Evolutionary conservation across 345 rosid genomes (phyloP).

Genomic region (Brassica nigra): DNA sequence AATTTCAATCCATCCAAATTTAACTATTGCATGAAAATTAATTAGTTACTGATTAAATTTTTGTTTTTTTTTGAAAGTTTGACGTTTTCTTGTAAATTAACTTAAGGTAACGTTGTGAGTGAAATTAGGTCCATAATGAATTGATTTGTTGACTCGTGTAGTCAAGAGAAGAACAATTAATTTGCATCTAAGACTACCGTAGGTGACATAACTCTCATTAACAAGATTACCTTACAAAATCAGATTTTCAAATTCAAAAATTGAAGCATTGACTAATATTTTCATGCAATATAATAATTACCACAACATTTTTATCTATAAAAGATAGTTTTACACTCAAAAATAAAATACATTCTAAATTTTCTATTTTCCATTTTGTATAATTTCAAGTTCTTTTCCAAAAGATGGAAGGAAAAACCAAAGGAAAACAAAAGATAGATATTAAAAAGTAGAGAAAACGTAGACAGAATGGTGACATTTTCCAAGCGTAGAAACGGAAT

Average conservation of each 20-base stretch:
- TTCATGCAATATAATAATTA: constrained; percentile 2
- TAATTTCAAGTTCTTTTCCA: neutral
- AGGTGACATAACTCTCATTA: neutral
- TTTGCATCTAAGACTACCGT: neutral
- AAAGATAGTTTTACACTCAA: neutral
- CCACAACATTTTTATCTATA: neutral
- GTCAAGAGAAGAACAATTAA: neutral
- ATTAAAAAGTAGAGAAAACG: constrained; percentile 2
- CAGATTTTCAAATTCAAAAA: neutral
- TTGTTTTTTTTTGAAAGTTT: too few species aligned
- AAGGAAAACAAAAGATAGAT: constrained; percentile 31
- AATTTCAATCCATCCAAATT: too few species aligned
- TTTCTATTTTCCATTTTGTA: neutral
- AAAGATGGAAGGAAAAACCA: constrained; percentile 28
- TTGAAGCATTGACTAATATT: neutral
- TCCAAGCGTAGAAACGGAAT: constrained; percentile 29
- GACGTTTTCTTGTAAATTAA: too few species aligned
- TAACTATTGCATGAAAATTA: too few species aligned
- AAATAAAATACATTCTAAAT: neutral
- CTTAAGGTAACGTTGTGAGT: too few species aligned
- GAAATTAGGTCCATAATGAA: neutral
- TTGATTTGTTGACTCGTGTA: neutral
- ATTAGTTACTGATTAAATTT: too few species aligned
- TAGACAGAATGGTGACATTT: constrained; percentile 9
- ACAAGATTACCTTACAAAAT: neutral